Evolutionary conservation across 257 asterid genomes (phyloP), one percentile per base, ranked within the genome.

Genomic region (Misopates orontium): DNA sequence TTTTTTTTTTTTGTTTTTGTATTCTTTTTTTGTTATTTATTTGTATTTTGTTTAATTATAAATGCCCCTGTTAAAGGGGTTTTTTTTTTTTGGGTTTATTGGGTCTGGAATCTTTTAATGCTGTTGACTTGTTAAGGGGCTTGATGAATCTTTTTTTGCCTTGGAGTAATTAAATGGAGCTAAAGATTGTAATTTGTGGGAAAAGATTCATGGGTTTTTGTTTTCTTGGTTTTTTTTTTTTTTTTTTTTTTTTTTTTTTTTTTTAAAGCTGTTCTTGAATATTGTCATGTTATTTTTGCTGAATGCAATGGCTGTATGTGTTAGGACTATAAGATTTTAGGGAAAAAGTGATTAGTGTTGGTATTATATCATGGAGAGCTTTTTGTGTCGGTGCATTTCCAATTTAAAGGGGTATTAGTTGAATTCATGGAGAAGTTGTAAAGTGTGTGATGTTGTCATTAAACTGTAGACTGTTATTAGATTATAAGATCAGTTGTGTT

Each of bases 201-300:
- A 44, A 19, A 75, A 59, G 25, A 8, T 25, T 39, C 0, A 40
- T 51, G 75, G 74, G 39, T 54, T 66, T 42, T 64, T 11, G 22
- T 71, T 67, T 70, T 64, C n/a, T n/a, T n/a, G n/a, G n/a, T 21
- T 71, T 67, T 70, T 64, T n/a, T 63, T 48, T 62, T 47, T 22
- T 7, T 41, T 49, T 56, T 55, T 42, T 64, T 11, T 21, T 71
- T 67, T 70, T 64, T n/a, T 63, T 48, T 62, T 47, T 22, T 7
- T 41, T 49, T 56, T 55, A n/a, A n/a, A n/a, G n/a, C n/a, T n/a
- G n/a, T 51, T 31, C 24, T 51, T 52, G 36, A 28, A 40, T 47
- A 8, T 20, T 62, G 45, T 45, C 20, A 48, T 23, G 49, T 53
- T 53, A 20, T 21, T 78, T 57, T 36, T 59, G 78, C 41, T 56